Percentiles rank a stretch among this genome's conserved stretches.
phyloP scores from a whole-genome alignment of 495 filamentous ascomycete species.

The Cryomyces minteri region DNA sequence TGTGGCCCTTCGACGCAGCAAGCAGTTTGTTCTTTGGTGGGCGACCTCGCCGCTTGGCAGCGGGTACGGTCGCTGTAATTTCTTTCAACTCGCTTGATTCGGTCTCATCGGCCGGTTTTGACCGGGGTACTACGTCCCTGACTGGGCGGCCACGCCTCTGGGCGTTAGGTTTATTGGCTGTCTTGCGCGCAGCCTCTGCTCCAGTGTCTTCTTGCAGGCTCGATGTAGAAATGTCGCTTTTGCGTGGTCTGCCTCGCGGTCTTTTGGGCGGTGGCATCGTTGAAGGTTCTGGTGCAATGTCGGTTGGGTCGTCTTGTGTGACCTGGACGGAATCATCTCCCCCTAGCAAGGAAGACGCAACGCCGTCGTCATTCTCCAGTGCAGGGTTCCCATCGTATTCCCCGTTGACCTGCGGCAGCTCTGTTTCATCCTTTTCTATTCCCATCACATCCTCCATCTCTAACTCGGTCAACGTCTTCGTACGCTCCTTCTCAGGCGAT shows the following conservation, averaged over 20 bases:
- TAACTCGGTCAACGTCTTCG: neutral
- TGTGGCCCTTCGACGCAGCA: too few relatives aligned
- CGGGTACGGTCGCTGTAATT: neutral
- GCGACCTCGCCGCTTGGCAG: conserved; percentile 1
- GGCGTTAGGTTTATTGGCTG: too few relatives aligned
- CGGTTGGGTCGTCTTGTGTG: neutral
- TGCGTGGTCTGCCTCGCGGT: neutral
- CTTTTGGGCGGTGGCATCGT: neutral
- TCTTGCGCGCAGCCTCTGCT: too few relatives aligned
- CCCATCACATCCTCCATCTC: neutral
- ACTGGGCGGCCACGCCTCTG: too few relatives aligned
- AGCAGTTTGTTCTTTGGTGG: neutral
- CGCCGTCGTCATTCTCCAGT: neutral
- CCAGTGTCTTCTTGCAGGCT: neutral
- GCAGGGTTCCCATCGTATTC: neutral
- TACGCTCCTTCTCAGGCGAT: neutral
- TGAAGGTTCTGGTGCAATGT: neutral
- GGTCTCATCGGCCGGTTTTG: too few relatives aligned
- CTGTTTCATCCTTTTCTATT: neutral
- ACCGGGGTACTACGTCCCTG: too few relatives aligned
- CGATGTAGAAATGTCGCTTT: neutral
- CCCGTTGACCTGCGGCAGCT: neutral
- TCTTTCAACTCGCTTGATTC: neutral
- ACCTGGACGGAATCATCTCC: neutral
- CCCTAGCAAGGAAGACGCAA: neutral